A percentile compares a stretch with the other conserved stretches of the same genome.
These are phyloP conservation scores for Coprinopsis sp. DNA, from an alignment of 768 basidiomycete genomes.

Conservation along the genomic window DNA sequence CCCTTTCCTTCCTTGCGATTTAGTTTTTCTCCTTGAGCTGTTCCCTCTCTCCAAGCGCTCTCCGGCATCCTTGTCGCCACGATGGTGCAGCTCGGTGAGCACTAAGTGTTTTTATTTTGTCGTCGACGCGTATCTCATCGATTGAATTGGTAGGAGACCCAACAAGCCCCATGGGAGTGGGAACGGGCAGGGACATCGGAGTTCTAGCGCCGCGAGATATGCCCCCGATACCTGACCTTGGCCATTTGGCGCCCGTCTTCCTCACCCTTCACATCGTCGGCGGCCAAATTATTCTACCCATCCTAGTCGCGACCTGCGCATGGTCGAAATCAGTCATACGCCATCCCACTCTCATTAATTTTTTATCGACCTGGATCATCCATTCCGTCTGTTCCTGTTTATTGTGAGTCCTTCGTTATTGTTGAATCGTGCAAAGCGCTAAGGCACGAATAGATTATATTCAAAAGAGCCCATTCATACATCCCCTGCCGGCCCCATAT, in stretches of 20 bases:
- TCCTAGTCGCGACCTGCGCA: slow-evolving; percentile 42
- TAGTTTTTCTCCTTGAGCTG: no score
- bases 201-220: background rate
- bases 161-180: no score
- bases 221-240: slow-evolving; percentile 13
- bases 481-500: slow-evolving; percentile 30
- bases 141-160: no score
- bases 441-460: background rate
- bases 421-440: background rate
- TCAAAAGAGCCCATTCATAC: slow-evolving; percentile 12
- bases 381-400: slow-evolving; percentile 50
- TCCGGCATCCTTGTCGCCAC: no score
- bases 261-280: slow-evolving; percentile 46
- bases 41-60: no score
- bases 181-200: background rate
- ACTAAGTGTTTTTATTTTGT: no score
- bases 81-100: background rate
- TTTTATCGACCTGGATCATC: slow-evolving; percentile 52
- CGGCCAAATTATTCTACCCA: slow-evolving; percentile 48
- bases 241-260: slow-evolving; percentile 33
- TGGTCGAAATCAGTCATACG: slow-evolving; percentile 38
- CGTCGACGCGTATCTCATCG: no score
- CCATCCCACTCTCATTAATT: slow-evolving; percentile 52
- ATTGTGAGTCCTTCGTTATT: slow-evolving; percentile 35
- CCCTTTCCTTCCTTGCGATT: no score